Evolutionary conservation across 345 rosid species (phyloP).

Genomic region (Brassica rapa): DNA sequence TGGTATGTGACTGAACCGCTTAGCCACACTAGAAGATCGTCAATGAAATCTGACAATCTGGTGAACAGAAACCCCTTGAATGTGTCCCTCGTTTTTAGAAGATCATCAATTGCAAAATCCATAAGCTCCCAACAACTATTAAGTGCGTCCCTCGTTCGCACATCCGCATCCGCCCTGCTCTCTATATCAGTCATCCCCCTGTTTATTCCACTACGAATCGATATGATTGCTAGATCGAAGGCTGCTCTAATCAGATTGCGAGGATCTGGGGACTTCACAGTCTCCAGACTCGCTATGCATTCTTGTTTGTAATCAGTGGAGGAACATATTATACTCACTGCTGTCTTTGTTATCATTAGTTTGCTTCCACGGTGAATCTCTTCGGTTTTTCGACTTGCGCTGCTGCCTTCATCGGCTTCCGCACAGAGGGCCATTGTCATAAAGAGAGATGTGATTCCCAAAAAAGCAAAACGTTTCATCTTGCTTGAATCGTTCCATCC

Average conservation of each 20-base stretch:
- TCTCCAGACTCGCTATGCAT: conserved; percentile 48
- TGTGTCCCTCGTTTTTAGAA: conserved; percentile 47
- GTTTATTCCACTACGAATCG: conserved; percentile 47
- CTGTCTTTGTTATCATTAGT: conserved; percentile 26
- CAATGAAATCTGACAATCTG: conserved; percentile 41
- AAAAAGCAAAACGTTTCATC: conserved; percentile 16
- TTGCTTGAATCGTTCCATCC: conserved; percentile 23
- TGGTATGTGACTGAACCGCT: conserved; percentile 76
- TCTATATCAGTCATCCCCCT: conserved; percentile 43
- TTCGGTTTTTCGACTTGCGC: not conserved
- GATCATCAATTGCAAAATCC: conserved; percentile 58
- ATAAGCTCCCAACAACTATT: conserved; percentile 55
- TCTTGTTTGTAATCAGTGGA: conserved; percentile 62
- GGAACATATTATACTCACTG: conserved; percentile 57
- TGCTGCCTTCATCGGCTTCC: not conserved
- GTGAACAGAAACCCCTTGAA: conserved; percentile 46
- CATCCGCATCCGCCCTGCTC: conserved; percentile 53
- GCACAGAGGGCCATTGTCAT: conserved; percentile 3
- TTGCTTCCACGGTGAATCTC: conserved; percentile 30
- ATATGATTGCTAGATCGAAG: conserved; percentile 48
- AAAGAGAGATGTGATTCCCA: conserved; percentile 11
- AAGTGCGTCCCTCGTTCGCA: conserved; percentile 56
- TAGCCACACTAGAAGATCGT: conserved; percentile 66
- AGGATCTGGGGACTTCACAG: conserved; percentile 53
- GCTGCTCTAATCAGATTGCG: conserved; percentile 53